Evolutionary conservation across 768 basidiomycete species (phyloP).

Genomic region (Rhizopogon vulgaris): DNA sequence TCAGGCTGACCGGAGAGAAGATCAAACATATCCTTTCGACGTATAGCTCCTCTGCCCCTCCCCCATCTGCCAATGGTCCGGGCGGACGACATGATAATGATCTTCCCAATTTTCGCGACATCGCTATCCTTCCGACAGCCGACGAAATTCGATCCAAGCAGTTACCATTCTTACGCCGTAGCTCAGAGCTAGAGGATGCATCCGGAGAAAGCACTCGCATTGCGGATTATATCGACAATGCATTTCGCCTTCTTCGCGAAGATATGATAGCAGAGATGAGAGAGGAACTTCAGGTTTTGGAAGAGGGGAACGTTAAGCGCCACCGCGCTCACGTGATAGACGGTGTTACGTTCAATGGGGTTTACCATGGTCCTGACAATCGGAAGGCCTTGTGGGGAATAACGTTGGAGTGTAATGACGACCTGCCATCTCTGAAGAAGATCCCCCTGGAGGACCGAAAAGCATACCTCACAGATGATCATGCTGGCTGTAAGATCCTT

Average conservation of each 20-base stretch:
- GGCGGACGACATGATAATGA: constrained; percentile 65
- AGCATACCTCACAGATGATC: constrained; percentile 27
- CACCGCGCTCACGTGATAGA: constrained; percentile 30
- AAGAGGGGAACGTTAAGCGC: constrained; percentile 30
- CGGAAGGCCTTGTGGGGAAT: constrained; percentile 32
- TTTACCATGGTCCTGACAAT: constrained; percentile 22
- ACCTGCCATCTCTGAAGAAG: constrained; percentile 28
- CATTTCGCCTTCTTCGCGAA: constrained; percentile 53
- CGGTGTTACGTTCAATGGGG: constrained; percentile 27
- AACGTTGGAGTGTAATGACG: constrained; percentile 25
- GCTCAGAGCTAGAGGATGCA: constrained; percentile 34
- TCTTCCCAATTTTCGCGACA: constrained; percentile 46
- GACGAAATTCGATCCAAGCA: constrained; percentile 43
- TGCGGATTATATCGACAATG: constrained; percentile 48
- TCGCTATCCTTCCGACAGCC: constrained; percentile 52
- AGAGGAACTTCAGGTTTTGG: constrained; percentile 40
- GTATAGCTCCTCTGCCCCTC: constrained; percentile 10
- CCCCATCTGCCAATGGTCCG: constrained; percentile 27
- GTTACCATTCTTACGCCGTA: constrained; percentile 39
- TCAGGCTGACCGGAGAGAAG: constrained; percentile 26
- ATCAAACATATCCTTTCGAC: constrained; percentile 29
- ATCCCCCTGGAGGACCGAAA: constrained; percentile 27
- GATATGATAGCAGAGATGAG: constrained; percentile 49
- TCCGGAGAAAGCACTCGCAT: constrained; percentile 27
- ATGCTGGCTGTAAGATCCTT: constrained; percentile 24